Evolutionary conservation across 345 rosid species (phyloP), one percentile per base, ranked within the genome.

Genomic region (Jatropha curcas): DNA sequence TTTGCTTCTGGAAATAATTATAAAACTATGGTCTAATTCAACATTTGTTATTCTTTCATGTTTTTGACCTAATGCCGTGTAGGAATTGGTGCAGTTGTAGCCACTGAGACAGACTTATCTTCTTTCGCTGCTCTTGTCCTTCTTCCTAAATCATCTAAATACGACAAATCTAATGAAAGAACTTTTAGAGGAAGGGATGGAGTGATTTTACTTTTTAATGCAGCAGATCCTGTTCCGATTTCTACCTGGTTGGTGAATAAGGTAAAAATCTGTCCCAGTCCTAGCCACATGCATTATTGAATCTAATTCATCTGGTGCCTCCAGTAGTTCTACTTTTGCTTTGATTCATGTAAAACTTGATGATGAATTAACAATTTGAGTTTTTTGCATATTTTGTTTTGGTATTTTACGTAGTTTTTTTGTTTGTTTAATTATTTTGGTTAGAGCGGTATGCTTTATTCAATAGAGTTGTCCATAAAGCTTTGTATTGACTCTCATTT

Each of bases 211-310:
- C 78, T 90, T 74, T 95, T 88, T 46, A 74, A 84, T 74, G 92
- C 85, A 34, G 77, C 75, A 22, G 86, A 84, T 78, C 96, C 96
- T 69, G 83, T 83, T 74, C 98, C 99, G 19, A 65, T 82, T 72
- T 88, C 92, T 31, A 77, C 82, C 70, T 95, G 98, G 99, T 84
- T 89, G 31, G 98, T 85, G 53, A 86, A 79, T 69, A 85, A 92
- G 97, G 99, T 92, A 85, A 39, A 71, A 46, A 55, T 33, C 33
- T 46, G n/a, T 7, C 39, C 37, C 33, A 20, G 59, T 31, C 45
- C 28, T 46, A 33, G 48, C 27, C 68, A 27, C 61, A 4, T 24
- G 74, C 27, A 35, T 41, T 5, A 1, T 3, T n/a, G 6, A 41
- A 25, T 57, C 24, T 71, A n/a, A 46, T 60, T 60, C 43, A 43